These are phyloP conservation scores for Solanum chiquidenum DNA, from an alignment of 257 asterid species.

Conservation along the genomic window DNA sequence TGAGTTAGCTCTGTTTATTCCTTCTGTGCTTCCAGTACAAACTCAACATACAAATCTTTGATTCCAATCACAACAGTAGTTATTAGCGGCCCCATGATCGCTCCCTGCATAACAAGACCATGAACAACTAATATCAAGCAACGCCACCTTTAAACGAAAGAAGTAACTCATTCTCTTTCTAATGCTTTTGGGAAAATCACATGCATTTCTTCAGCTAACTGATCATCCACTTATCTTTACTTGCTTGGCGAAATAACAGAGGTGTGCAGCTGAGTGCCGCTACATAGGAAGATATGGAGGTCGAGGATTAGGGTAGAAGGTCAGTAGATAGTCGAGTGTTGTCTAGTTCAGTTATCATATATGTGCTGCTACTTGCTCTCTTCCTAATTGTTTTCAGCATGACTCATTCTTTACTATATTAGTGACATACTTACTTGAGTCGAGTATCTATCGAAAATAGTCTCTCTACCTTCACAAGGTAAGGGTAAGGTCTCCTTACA, in stretches of 20 bases:
- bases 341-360: not conserved
- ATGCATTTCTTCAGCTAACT: not conserved
- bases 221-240: not conserved
- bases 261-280: not conserved
- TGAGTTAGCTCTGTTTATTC: not conserved
- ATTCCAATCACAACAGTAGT: constrained; percentile 62
- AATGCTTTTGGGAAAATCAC: not conserved
- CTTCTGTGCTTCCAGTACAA: constrained; percentile 39
- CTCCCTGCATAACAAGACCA: constrained; percentile 41
- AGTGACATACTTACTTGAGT: not conserved
- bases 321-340: not conserved
- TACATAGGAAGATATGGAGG: not conserved
- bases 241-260: not conserved
- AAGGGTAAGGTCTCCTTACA: not conserved
- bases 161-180: not conserved
- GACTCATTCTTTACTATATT: not conserved
- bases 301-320: not conserved
- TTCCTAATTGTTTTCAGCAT: not conserved
- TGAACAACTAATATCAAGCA: not conserved
- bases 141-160: not conserved
- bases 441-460: not conserved
- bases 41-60: constrained; percentile 60
- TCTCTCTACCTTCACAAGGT: not conserved
- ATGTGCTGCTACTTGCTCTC: not conserved
- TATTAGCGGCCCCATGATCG: constrained; percentile 70